A percentile compares a stretch with the other conserved stretches of the same genome.
Evolutionary conservation across 2,329 filamentous ascomycete genomes (phyloP).

Genomic region (Sordariomycetes sp.): DNA sequence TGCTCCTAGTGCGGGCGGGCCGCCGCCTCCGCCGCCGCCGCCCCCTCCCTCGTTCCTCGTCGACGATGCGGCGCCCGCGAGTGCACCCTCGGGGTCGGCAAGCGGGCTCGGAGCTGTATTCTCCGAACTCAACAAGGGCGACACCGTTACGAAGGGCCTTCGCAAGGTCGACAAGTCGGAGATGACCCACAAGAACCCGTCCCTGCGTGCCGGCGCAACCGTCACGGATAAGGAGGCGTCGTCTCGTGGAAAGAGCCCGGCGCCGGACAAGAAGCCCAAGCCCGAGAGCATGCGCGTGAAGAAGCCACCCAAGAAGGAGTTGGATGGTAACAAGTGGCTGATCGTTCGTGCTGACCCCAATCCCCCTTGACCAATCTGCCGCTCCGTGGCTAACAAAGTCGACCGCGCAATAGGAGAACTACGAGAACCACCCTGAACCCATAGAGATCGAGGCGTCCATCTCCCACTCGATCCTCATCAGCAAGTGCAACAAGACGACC

Average conservation of each 20-base stretch:
- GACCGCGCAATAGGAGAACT: constrained; percentile 60
- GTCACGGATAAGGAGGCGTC: constrained; percentile 51
- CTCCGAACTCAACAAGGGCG: constrained; percentile 79
- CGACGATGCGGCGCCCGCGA: constrained; percentile 26
- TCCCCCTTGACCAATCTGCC: constrained; percentile 4
- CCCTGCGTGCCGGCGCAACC: constrained; percentile 61
- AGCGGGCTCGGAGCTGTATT: constrained; percentile 80
- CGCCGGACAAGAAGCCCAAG: constrained; percentile 79
- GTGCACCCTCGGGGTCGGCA: constrained; percentile 21
- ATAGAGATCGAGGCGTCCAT: constrained; percentile 75
- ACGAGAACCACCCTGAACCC: constrained; percentile 61
- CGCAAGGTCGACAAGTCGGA: constrained; percentile 90
- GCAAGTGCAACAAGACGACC: constrained; percentile 81
- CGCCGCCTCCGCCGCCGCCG: constrained; percentile 55
- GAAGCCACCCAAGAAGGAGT: constrained; percentile 68
- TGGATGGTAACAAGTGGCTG: constrained; percentile 88
- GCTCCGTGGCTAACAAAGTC: background rate
- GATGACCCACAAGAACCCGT: constrained; percentile 98
- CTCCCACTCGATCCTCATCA: constrained; percentile 84
- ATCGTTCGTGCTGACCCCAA: constrained; percentile 45
- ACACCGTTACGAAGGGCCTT: constrained; percentile 76
- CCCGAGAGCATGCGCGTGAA: constrained; percentile 76
- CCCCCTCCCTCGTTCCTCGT: constrained; percentile 58
- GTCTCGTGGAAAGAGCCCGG: constrained; percentile 67
- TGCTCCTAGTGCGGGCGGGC: constrained; percentile 30